Conservation (phyloP, 1,284 basidiomycete species). For the Leccinum huronense region DNA sequence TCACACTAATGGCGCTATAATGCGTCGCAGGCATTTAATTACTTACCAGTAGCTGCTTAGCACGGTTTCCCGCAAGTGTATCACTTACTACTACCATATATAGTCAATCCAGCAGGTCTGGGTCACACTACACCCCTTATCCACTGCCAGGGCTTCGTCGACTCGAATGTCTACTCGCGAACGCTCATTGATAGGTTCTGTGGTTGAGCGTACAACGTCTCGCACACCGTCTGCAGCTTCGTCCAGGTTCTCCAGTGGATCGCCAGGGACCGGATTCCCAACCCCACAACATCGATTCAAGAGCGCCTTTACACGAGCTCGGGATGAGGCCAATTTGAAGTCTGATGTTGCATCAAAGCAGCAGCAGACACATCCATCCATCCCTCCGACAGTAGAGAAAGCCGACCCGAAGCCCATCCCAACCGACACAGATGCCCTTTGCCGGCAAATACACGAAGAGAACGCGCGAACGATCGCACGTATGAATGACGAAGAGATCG, state of each 20-base stretch:
- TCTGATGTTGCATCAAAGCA: constrained; percentile 26
- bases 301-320: constrained; percentile 58
- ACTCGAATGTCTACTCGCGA: constrained; percentile 24
- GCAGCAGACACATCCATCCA: not conserved
- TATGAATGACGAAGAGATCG: constrained; percentile 48
- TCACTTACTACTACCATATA: not conserved
- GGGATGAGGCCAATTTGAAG: constrained; percentile 37
- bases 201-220: constrained; percentile 52
- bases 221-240: constrained; percentile 33
- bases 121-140: not conserved
- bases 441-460: constrained; percentile 39
- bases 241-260: constrained; percentile 25
- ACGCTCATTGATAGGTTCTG: constrained; percentile 49
- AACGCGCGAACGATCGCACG: constrained; percentile 41
- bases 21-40: not conserved
- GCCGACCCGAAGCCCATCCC: constrained; percentile 19
- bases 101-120: not conserved
- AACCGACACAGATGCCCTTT: constrained; percentile 22
- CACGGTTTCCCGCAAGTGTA: not conserved
- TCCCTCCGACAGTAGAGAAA: not conserved
- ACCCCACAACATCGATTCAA: constrained; percentile 56
- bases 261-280: constrained; percentile 54
- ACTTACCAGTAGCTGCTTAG: not conserved
- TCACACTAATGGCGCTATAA: not conserved
- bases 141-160: not conserved